Evolutionary conservation across 176 grass and related monocot species (phyloP), one percentile per base, ranked within the genome.

Genomic region (Phoenix roebelenii): DNA sequence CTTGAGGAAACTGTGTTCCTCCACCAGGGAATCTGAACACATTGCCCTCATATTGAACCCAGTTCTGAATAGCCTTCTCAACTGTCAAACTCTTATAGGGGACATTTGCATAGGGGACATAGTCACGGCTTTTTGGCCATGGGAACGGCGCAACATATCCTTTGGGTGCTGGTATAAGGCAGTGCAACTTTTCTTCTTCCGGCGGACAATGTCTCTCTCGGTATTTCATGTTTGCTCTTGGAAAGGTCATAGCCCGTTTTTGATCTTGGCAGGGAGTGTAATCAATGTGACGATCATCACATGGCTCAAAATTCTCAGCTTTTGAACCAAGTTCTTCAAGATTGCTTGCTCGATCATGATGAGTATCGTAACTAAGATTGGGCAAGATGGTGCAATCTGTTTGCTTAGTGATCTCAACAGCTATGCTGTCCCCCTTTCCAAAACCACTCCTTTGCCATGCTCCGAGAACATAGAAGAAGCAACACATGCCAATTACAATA

Each of bases 21-120:
- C 92, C 92, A 25, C 92, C 92, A 56, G 92, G 92, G 59, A 96
- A 90, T 17, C 80, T 80, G 70, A 96, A 72, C 0, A 96, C 60
- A 57, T 63, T 63, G 54, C 87, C 91, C 75, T 96, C 80, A 69
- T 74, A 82, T 26, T 77, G 83, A 22, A 96, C 86, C 87, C 92
- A 96, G 66, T 96, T 96, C 83, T 90, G 87, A 44, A 96, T 77
- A 17, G 86, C 92, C 75, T 96, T 96, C 86, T 96, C 92, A 7
- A 96, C 83, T 30, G 87, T 96, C 64, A 96, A 77, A 72, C 75
- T 90, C 80, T 96, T 96, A 72, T 96, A 96, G 9, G 87, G 87
- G 25, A 85, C 92, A 77, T 90, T 96, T 28, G 84, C 92, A 80
- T 80, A 96, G 16, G 87, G 83, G 5, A 79, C 92, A 59, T 72